Percentiles rank a stretch among this genome's conserved stretches.
Conservation (phyloP, 257 asterid species). For the Buddleja alternifolia region DNA sequence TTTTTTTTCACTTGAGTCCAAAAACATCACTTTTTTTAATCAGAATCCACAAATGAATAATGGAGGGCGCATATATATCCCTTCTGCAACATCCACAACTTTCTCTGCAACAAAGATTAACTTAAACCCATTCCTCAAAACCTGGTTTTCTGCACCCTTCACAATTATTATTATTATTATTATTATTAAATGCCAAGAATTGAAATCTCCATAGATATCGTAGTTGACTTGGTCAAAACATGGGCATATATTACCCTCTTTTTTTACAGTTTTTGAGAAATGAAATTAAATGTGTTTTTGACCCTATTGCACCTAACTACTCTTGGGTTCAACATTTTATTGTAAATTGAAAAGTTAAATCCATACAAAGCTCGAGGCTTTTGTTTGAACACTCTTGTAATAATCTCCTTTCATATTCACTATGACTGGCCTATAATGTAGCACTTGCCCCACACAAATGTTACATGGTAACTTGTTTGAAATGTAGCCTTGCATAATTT, state of each 20-base stretch:
- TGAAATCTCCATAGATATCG: slow-evolving; percentile 26
- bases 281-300: slow-evolving; percentile 28
- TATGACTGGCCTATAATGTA: slow-evolving; percentile 1
- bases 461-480: neutral
- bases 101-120: slow-evolving; percentile 24
- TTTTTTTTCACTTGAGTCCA: neutral
- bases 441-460: too few species aligned
- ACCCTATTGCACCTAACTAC: slow-evolving; percentile 25
- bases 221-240: slow-evolving; percentile 46
- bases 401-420: neutral
- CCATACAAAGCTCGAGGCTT: slow-evolving; percentile 47
- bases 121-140: slow-evolving; percentile 51
- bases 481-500: too few species aligned
- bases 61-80: neutral
- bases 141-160: slow-evolving; percentile 36
- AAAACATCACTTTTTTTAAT: slow-evolving; percentile 8
- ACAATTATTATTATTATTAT: neutral
- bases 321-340: slow-evolving; percentile 24
- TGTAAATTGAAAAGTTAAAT: slow-evolving; percentile 32
- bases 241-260: slow-evolving; percentile 26
- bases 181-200: slow-evolving; percentile 13
- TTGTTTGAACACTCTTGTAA: slow-evolving; percentile 41
- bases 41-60: slow-evolving; percentile 9
- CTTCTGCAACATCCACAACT: slow-evolving; percentile 37
- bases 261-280: slow-evolving; percentile 40